phyloP scores from a whole-genome alignment of 1,284 basidiomycete species.

The Peniophora sp. region DNA sequence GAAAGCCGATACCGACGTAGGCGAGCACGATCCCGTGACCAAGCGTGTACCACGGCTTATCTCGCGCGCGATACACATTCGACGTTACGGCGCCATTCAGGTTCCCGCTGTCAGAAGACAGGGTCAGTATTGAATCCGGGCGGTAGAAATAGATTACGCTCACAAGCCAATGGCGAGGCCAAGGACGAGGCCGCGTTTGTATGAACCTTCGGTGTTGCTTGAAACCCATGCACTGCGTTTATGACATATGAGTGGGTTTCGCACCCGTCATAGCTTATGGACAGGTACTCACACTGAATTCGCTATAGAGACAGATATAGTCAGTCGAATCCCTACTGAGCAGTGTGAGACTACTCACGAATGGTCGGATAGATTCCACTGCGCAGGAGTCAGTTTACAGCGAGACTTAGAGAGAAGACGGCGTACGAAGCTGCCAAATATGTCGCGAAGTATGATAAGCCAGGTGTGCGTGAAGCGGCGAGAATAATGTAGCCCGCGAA shows the following conservation, averaged over 20 bases:
- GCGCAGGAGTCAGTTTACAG: slow-evolving; percentile 2
- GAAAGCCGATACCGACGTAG: slow-evolving; percentile 60
- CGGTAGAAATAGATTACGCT: slow-evolving; percentile 14
- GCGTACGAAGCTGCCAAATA: slow-evolving; percentile 41
- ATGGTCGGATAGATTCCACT: slow-evolving; percentile 41
- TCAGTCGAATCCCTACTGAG: neutral
- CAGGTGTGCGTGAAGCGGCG: slow-evolving; percentile 34
- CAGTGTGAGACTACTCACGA: slow-evolving; percentile 25
- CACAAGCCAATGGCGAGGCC: slow-evolving; percentile 64
- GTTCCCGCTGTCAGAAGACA: slow-evolving; percentile 39
- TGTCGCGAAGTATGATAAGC: slow-evolving; percentile 35
- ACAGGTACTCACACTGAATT: slow-evolving; percentile 36
- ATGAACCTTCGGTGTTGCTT: slow-evolving; percentile 50
- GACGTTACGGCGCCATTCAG: slow-evolving; percentile 65
- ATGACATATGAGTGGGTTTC: neutral
- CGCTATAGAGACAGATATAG: slow-evolving; percentile 18
- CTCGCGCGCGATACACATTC: slow-evolving; percentile 62
- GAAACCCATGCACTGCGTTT: slow-evolving; percentile 38
- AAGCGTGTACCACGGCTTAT: slow-evolving; percentile 64
- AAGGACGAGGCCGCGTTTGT: slow-evolving; percentile 67
- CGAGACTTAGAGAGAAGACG: neutral
- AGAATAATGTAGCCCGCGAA: slow-evolving; percentile 46
- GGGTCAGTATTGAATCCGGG: no score
- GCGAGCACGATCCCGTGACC: slow-evolving; percentile 62
- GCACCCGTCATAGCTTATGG: neutral